Conservation (phyloP, 1,284 basidiomycete genomes). For the Amylostereum areolatum region DNA sequence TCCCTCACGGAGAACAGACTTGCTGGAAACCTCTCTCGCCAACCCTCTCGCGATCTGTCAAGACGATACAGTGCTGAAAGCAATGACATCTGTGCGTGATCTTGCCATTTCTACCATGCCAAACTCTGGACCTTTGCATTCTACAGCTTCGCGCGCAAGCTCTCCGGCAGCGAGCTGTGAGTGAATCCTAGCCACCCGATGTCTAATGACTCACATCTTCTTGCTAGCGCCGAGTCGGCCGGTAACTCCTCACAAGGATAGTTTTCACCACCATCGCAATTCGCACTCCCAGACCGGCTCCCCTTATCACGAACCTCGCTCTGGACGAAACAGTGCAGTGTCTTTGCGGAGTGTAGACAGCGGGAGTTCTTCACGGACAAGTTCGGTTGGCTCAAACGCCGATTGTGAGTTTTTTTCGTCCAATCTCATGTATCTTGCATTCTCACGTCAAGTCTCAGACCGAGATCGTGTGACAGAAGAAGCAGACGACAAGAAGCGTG, state of each 20-base stretch:
- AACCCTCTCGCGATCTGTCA: constrained; percentile 16
- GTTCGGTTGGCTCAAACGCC: constrained; percentile 15
- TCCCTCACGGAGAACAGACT: constrained; percentile 19
- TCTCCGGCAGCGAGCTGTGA: constrained; percentile 15
- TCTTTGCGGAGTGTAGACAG: constrained; percentile 8
- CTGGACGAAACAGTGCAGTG: constrained; percentile 6
- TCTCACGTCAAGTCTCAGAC: constrained; percentile 24
- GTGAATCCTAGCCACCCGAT: background rate
- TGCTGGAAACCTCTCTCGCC: constrained; percentile 21
- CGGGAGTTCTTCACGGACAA: constrained; percentile 9
- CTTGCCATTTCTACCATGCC: background rate
- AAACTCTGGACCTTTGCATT: constrained; percentile 1
- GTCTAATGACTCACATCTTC: constrained; percentile 1
- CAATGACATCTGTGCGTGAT: constrained; percentile 18
- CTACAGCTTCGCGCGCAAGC: constrained; percentile 20
- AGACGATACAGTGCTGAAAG: constrained; percentile 21
- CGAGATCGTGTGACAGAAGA: constrained; percentile 35
- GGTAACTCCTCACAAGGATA: constrained; percentile 1
- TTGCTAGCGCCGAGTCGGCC: constrained; percentile 4
- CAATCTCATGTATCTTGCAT: constrained; percentile 33
- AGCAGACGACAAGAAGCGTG: constrained; percentile 35
- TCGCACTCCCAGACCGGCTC: constrained; percentile 14
- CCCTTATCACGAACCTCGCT: constrained; percentile 11
- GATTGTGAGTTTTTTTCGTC: constrained; percentile 20
- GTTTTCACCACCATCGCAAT: constrained; percentile 13